Percentiles rank a stretch among this genome's conserved stretches.
Conservation (phyloP, 805 yeast genomes). For the Suhomyces emberorum region DNA sequence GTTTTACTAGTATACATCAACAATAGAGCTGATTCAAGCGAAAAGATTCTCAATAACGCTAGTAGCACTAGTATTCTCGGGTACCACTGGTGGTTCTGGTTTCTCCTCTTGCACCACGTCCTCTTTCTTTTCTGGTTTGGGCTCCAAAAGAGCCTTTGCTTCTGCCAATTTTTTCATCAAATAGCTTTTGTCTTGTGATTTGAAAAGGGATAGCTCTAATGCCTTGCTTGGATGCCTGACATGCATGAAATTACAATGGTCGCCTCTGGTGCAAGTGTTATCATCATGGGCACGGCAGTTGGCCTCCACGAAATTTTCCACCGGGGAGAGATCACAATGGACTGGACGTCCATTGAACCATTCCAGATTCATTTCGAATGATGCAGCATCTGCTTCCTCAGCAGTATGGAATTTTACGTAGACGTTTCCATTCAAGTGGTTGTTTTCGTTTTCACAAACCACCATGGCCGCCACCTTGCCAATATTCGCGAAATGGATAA, state of each 20-base stretch:
- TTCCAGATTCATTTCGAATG: conserved; percentile 61
- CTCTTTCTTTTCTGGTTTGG: not conserved
- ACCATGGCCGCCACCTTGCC: conserved; percentile 59
- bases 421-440: conserved; percentile 84
- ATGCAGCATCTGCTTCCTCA: conserved; percentile 58
- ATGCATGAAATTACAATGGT: conserved; percentile 86
- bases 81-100: not conserved
- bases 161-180: conserved; percentile 14
- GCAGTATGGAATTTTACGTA: conserved; percentile 59
- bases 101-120: not conserved
- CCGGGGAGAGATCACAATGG: conserved; percentile 76
- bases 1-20: no score
- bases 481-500: conserved; percentile 50
- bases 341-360: conserved; percentile 84
- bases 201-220: conserved; percentile 38
- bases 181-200: conserved; percentile 34
- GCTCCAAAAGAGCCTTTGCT: conserved; percentile 5
- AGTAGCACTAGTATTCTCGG: conserved; percentile 6
- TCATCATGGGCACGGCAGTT: conserved; percentile 70
- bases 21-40: conserved; percentile 11
- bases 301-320: conserved; percentile 64
- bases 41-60: conserved; percentile 17
- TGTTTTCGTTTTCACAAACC: conserved; percentile 79
- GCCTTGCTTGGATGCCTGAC: conserved; percentile 51
- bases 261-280: conserved; percentile 70